Base-by-base conservation (phyloP, 2,329 filamentous ascomycete genomes). In the Volutella citrinella region DNA sequence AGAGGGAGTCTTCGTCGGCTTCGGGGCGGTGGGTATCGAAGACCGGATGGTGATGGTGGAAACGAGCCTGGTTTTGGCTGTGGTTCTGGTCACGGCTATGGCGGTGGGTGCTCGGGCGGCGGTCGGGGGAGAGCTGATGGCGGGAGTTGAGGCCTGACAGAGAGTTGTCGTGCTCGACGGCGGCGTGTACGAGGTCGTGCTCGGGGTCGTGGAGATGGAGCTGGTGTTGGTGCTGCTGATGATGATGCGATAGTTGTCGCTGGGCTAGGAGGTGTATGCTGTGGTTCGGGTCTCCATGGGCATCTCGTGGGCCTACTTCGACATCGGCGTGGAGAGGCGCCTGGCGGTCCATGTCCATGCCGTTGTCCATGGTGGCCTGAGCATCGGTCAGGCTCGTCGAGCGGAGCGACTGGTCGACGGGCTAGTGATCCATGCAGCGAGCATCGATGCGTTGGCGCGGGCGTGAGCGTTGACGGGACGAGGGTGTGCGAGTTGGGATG, bases 321-420 rank as follows among this genome's bases (percentile, higher is more conserved):
- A 48, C 36, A 40, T 52, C 39, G 34, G 32, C 34, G 38, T 29
- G 35, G 35, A 25, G 30, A 30, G 33, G 25, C 17, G 27, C 34
- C 22, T 34, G 30, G 18, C 31, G 28, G 52, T 55, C 59, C 51
- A 51, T 56, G 44, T 55, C 50, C 50, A 52, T 51, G 54, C 54
- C 52, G 52, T 51, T 47, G 61, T 73, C 69, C 70, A 74, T 75
- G 60, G 63, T 68, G 57, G 59, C 59, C 57, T 60, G 59, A 59
- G 60, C 65, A 66, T 66, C 57, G 53, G 63, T 66, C 61, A 63
- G 61, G 62, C 60, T 57, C 52, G 54, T 59, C 53, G 57, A 59
- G 56, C 53, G 55, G 59, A 61, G 55, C 59, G 61, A 62, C 60
- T 58, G 58, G 61, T 61, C 55, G 57, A 57, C 56, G 59, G 54